Evolutionary conservation across 306 rosid species (phyloP).

Genomic region (Fragaria iinumae): DNA sequence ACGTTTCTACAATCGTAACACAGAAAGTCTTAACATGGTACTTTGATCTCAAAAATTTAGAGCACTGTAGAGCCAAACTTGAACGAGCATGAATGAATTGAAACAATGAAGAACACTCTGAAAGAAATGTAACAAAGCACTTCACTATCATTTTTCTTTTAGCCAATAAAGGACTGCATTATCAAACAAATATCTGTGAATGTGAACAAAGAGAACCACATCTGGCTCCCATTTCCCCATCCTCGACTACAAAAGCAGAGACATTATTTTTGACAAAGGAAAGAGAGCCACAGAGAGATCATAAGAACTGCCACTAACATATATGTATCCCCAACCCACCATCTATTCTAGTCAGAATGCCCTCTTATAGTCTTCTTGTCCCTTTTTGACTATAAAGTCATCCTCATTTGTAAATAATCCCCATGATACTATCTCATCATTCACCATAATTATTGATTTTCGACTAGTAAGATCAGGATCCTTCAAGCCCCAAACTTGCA

Average conservation of each 20-base stretch:
- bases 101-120: too few species aligned
- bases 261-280: constrained; percentile 11
- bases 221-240: neutral
- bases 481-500: constrained; percentile 65
- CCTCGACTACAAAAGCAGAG: neutral
- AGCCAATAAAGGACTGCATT: neutral
- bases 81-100: too few species aligned
- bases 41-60: too few species aligned
- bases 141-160: neutral
- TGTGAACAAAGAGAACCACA: neutral
- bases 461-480: constrained; percentile 51
- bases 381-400: constrained; percentile 23
- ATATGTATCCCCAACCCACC: constrained; percentile 40
- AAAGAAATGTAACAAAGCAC: neutral
- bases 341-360: constrained; percentile 39
- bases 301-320: constrained; percentile 36
- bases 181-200: constrained; percentile 27
- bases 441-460: neutral
- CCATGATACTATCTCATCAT: neutral
- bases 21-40: too few species aligned
- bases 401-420: constrained; percentile 20
- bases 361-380: constrained; percentile 24
- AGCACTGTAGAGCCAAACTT: too few species aligned
- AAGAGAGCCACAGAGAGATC: constrained; percentile 16
- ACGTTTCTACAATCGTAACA: too few species aligned